A percentile compares a stretch with the other conserved stretches of the same genome.
Evolutionary conservation across 2,329 filamentous ascomycete species (phyloP).

Genomic region (Epichloe typhina): DNA sequence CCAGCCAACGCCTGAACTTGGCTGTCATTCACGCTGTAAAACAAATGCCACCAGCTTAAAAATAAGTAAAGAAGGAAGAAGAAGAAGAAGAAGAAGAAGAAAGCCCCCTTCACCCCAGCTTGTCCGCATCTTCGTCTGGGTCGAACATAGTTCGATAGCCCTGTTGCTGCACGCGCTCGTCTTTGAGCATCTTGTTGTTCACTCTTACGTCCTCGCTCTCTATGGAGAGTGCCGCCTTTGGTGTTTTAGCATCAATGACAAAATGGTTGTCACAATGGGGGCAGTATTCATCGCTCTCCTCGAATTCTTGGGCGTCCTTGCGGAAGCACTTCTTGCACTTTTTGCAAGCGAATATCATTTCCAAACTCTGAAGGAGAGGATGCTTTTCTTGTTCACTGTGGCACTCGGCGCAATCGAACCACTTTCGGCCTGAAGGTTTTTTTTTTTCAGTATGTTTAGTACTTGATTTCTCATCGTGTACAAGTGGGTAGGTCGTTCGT

Average conservation of each 20-base stretch:
- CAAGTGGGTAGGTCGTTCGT: neutral
- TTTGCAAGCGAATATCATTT: slow-evolving; percentile 98
- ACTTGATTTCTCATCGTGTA: neutral
- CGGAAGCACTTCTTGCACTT: slow-evolving; percentile 98
- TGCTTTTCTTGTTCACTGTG: slow-evolving; percentile 74
- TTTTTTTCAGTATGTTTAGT: neutral
- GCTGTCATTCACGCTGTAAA: neutral
- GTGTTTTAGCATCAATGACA: slow-evolving; percentile 75
- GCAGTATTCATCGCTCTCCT: slow-evolving; percentile 97
- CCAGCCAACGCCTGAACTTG: slow-evolving; percentile 18
- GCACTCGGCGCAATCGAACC: slow-evolving; percentile 98
- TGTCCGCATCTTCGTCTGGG: slow-evolving; percentile 59
- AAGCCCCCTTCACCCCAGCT: slow-evolving; percentile 47
- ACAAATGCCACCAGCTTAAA: neutral
- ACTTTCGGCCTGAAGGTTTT: slow-evolving; percentile 58
- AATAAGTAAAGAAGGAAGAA: neutral
- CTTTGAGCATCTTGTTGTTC: slow-evolving; percentile 83
- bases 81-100: neutral
- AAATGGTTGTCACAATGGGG: slow-evolving; percentile 99
- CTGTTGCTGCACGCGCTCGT: slow-evolving; percentile 59
- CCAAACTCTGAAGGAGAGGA: slow-evolving; percentile 58
- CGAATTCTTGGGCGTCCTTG: slow-evolving; percentile 83
- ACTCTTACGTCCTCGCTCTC: slow-evolving; percentile 84
- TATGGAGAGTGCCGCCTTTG: slow-evolving; percentile 70
- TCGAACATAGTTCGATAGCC: slow-evolving; percentile 58